phyloP scores from a whole-genome alignment of 208 protist species.

The Acanthamoeba polyphaga region DNA sequence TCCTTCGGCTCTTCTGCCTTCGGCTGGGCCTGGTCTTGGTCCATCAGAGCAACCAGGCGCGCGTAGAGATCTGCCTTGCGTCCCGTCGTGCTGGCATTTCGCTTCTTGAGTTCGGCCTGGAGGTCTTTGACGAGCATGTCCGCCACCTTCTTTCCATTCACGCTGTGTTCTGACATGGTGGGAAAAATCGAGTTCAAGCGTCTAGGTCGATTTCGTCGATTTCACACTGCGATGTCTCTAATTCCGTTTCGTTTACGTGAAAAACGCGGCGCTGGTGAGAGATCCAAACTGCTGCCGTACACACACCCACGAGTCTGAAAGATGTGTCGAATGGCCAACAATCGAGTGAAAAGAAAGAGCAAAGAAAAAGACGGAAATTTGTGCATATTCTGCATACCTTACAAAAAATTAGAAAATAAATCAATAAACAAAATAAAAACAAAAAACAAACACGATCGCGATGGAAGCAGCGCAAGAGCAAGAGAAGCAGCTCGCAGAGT shows the following conservation, averaged over 20 bases:
- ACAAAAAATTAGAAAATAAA: not conserved
- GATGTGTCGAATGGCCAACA: not conserved
- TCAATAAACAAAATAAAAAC: not conserved
- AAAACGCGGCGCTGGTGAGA: not conserved
- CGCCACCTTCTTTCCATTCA: constrained; percentile 71
- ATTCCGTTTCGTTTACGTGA: not conserved
- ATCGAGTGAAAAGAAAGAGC: not conserved
- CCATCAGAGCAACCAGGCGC: constrained; percentile 17
- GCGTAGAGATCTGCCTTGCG: constrained; percentile 39
- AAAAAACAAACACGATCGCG: not conserved
- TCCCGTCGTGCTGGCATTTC: not conserved
- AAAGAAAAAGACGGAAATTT: not conserved
- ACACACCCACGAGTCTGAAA: not conserved
- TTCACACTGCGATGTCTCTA: not conserved
- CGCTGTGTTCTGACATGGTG: constrained; percentile 29
- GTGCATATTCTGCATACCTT: not conserved
- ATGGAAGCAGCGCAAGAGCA: not conserved
- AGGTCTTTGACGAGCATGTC: constrained; percentile 69
- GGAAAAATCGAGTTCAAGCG: not conserved
- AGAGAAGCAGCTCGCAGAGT: not conserved
- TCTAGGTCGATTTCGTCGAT: not conserved
- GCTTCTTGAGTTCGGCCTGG: constrained; percentile 55
- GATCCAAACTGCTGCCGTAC: not conserved
- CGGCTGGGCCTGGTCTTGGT: not conserved
- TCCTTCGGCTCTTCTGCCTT: not conserved